Base-by-base conservation (phyloP, 345 rosid species). In the Tarenaya hassleriana region DNA sequence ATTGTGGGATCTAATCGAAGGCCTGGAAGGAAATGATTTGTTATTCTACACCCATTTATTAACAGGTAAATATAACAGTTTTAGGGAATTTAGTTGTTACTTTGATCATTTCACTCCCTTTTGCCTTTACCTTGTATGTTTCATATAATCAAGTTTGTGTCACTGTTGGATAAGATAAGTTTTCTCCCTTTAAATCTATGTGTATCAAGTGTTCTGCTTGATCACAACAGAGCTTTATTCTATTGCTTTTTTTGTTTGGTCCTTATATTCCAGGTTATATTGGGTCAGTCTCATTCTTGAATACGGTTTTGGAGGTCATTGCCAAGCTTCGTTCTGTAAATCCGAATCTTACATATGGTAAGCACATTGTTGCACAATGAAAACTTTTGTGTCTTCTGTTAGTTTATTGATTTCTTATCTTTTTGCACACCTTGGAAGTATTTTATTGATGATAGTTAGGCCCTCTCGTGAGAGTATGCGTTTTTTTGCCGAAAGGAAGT, bases 231-330 rank as follows among this genome's bases (percentile, higher is more conserved):
- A 10, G 11, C 15, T 34, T 41, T 12, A 16, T 42, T 43, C 16
- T 35, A 21, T 19, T n/a, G 16, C 14, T 51, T 42, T 33, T 14
- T 15, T 17, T 55, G 13, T 35, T 50, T 0, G 50, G 8, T n/a
- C 41, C 52, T 27, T 16, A 5, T 41, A 27, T 41, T 74, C 53
- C 80, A 92, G 98, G 98, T 55, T 92, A 92, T 66, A 88, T 92
- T 61, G 98, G 98, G 54, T 92, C 98, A n/a, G 94, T 79, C 64
- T 92, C 98, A 7, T 92, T 92, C 60, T 60, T 92, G 69, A 70
- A 79, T 71, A 72, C 79, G 24, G 57, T 92, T 34, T 73, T 92
- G 73, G 75, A 78, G 67, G 94, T 85, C 29, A 81, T 92, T 27
- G 48, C 78, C 20, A 88, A 85, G 83, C 97, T 92, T 61, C 98